Percentiles rank a stretch among this genome's conserved stretches.
Evolutionary conservation across 2,329 filamentous ascomycete genomes (phyloP).

Genomic region (Domatiomyces globalis): DNA sequence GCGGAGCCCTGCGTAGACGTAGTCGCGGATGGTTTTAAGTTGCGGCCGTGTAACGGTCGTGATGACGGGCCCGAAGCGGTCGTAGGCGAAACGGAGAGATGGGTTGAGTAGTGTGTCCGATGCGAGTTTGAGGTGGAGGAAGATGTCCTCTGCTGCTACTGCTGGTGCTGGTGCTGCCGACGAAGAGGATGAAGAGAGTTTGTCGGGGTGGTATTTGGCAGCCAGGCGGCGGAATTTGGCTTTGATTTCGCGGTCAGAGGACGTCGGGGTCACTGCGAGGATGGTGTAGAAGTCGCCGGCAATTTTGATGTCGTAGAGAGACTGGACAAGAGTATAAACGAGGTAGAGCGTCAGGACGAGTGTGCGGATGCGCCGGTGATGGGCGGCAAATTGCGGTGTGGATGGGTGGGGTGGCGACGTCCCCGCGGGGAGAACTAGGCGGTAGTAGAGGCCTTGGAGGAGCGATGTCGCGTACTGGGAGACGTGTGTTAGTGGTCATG

Average conservation of each 20-base stretch:
- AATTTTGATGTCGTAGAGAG: conserved; percentile 62
- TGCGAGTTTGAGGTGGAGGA: conserved; percentile 70
- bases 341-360: conserved; percentile 73
- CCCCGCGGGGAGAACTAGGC: conserved; percentile 76
- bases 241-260: conserved; percentile 66
- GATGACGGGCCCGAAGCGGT: conserved; percentile 67
- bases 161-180: conserved; percentile 18
- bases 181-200: conserved; percentile 35
- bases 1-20: conserved; percentile 51
- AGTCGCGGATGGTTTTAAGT: conserved; percentile 52
- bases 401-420: conserved; percentile 57
- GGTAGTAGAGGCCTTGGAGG: conserved; percentile 71
- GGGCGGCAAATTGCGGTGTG: conserved; percentile 53
- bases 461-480: conserved; percentile 60
- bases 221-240: conserved; percentile 67
- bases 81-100: conserved; percentile 70
- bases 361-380: conserved; percentile 72
- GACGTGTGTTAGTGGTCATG: not conserved
- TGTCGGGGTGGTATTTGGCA: conserved; percentile 67
- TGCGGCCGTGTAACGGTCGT: conserved; percentile 39
- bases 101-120: conserved; percentile 70
- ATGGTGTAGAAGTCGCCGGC: conserved; percentile 65
- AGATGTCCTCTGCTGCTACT: conserved; percentile 34
- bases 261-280: conserved; percentile 50
- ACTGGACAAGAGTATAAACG: conserved; percentile 82